phyloP scores from a whole-genome alignment of 2,329 filamentous ascomycete genomes.

The Aspergillus carbonarius region DNA sequence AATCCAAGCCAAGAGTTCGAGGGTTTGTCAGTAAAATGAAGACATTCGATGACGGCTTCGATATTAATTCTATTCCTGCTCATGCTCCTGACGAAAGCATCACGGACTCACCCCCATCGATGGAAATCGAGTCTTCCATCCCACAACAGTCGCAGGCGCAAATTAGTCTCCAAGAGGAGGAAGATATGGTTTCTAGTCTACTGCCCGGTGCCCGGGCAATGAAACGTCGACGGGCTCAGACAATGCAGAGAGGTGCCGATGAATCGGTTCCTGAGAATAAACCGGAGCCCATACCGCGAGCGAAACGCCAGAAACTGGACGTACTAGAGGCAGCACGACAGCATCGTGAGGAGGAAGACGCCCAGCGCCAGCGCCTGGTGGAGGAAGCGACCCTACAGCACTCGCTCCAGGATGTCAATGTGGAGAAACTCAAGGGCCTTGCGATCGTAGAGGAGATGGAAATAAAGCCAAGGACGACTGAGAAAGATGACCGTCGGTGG shows the following conservation, averaged over 20 bases:
- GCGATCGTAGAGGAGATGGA: slow-evolving; percentile 77
- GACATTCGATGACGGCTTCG: slow-evolving; percentile 66
- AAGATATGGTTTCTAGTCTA: slow-evolving; percentile 67
- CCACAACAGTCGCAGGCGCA: slow-evolving; percentile 30
- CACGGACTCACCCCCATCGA: slow-evolving; percentile 15
- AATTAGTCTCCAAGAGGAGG: slow-evolving; percentile 24
- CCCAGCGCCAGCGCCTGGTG: slow-evolving; percentile 52
- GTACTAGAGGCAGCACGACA: slow-evolving; percentile 64
- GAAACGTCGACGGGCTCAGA: slow-evolving; percentile 72
- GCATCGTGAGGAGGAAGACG: slow-evolving; percentile 52
- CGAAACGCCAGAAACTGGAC: slow-evolving; percentile 62
- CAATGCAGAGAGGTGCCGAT: slow-evolving; percentile 50
- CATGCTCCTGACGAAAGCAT: slow-evolving; percentile 30
- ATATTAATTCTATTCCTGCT: slow-evolving; percentile 41
- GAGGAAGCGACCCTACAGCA: slow-evolving; percentile 54
- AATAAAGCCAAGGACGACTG: slow-evolving; percentile 45
- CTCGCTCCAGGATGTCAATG: slow-evolving; percentile 63
- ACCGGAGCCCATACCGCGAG: slow-evolving; percentile 38
- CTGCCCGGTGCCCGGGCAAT: slow-evolving; percentile 74
- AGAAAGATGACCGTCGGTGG: slow-evolving; percentile 63
- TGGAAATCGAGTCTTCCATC: slow-evolving; percentile 20
- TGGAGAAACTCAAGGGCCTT: slow-evolving; percentile 70
- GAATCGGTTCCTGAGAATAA: slow-evolving; percentile 21
- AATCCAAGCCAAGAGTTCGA: slow-evolving; percentile 28
- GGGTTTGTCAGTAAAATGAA: slow-evolving; percentile 59